Evolutionary conservation across 306 rosid species (phyloP), one percentile per base, ranked within the genome.

Genomic region (Quercus dentata): DNA sequence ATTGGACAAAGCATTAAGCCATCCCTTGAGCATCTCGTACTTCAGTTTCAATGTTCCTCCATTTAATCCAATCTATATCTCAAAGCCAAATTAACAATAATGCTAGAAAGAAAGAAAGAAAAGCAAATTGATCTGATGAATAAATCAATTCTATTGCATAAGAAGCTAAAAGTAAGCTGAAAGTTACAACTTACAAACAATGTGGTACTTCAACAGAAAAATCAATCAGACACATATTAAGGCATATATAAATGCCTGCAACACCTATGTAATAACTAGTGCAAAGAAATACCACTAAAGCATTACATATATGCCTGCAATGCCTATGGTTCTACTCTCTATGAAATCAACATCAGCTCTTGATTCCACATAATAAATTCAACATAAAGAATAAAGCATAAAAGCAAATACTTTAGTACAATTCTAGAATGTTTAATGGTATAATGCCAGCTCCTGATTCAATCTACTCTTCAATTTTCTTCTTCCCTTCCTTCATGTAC

Each of bases 401-500:
- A 72, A 38, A 61, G 20, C 4, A 74, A 75, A 1, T 75, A 21
- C 35, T 72, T 73, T 35, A 38, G 51, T 41, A 69, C 44, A 73
- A 57, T 65, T 28, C 65, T 67, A 74, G 7, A 76, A 41, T 13
- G 33, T 49, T n/a, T 13, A 56, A 56, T 68, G 27, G 35, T 70
- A 71, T 33, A 11, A 27, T 13, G 57, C 17, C 65, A 28, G 20
- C 64, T 65, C 64, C 23, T 19, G 65, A 23, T 44, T 55, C 74
- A 56, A 57, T 52, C 88, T 83, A 83, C 77, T 72, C 58, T 35
- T 72, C 51, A 80, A 55, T 63, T 67, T 76, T 85, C 76, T 82
- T 84, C 15, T 81, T 81, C 56, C 84, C 61, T 72, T 82, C 84
- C 56, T 79, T 84, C 23, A 56, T 27, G 74, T 86, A 86, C 69